phyloP scores from a whole-genome alignment of 257 asterid genomes.

The Parsonsia alboflavescens region DNA sequence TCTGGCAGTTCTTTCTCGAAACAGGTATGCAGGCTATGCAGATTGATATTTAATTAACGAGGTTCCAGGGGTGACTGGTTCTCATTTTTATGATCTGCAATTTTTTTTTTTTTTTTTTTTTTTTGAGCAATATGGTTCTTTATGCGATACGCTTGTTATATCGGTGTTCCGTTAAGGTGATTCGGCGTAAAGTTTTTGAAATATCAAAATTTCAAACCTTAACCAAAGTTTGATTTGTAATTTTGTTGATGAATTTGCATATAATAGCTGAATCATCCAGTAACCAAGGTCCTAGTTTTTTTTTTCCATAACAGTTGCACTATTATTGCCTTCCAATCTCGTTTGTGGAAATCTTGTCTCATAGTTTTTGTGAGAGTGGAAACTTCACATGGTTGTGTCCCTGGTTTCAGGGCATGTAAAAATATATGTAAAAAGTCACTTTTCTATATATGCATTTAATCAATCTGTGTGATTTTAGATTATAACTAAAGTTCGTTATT shows the following conservation, averaged over 20 bases:
- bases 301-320: neutral
- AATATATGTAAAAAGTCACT: neutral
- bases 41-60: neutral
- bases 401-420: neutral
- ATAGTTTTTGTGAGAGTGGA: neutral
- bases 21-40: conserved; percentile 37
- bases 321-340: no score
- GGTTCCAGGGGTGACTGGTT: neutral
- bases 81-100: neutral
- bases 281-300: neutral
- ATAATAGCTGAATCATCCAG: neutral
- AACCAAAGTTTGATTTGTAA: neutral
- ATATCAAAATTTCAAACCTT: neutral
- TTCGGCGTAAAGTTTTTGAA: neutral
- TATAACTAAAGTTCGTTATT: neutral
- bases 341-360: no score
- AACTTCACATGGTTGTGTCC: neutral
- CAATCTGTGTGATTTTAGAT: neutral
- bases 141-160: neutral
- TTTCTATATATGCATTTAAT: neutral
- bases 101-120: neutral
- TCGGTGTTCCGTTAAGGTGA: neutral
- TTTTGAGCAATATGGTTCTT: neutral
- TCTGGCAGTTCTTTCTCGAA: conserved; percentile 62
- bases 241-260: neutral